phyloP scores from a whole-genome alignment of 208 protist species.

The Trypanosomatidae sp. region DNA sequence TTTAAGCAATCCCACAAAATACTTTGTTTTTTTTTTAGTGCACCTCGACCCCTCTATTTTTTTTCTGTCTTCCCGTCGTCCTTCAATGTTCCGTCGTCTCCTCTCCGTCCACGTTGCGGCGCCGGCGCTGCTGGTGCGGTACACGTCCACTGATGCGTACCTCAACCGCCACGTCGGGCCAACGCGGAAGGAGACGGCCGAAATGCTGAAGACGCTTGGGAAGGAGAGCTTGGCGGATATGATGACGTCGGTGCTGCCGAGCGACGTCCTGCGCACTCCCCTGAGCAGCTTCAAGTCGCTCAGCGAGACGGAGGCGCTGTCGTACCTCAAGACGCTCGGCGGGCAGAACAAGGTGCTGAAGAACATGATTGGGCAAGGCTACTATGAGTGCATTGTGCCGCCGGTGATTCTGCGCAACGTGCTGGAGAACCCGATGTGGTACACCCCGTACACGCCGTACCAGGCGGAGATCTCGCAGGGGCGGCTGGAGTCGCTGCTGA shows the following conservation, averaged over 20 bases:
- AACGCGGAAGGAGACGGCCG: constrained; percentile 66
- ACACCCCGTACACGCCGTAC: constrained; percentile 99
- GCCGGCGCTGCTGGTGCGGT: constrained; percentile 26
- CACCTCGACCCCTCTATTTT: background rate
- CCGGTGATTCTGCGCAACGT: constrained; percentile 96
- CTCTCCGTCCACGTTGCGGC: constrained; percentile 3
- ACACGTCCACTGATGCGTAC: constrained; percentile 83
- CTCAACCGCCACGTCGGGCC: constrained; percentile 92
- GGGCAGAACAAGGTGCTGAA: constrained; percentile 90
- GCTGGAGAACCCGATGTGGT: constrained; percentile 98
- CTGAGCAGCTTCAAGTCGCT: constrained; percentile 48
- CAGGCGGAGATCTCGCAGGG: constrained; percentile 96
- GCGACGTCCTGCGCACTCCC: constrained; percentile 54
- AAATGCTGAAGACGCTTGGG: constrained; percentile 90
- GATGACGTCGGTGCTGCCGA: constrained; percentile 71
- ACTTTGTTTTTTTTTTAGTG: no score
- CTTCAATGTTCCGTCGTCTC: constrained; percentile 12
- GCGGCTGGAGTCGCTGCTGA: constrained; percentile 97
- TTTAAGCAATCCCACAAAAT: no score
- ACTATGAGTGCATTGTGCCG: constrained; percentile 92
- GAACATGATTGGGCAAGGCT: constrained; percentile 94
- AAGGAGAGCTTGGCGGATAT: constrained; percentile 80
- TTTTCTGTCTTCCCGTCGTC: background rate
- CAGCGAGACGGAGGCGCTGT: constrained; percentile 75
- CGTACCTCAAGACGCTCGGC: constrained; percentile 48